Percentiles rank a stretch among this genome's conserved stretches.
Conservation (phyloP, 2,329 filamentous ascomycete species). For the Trichoderma cornu-damae region DNA sequence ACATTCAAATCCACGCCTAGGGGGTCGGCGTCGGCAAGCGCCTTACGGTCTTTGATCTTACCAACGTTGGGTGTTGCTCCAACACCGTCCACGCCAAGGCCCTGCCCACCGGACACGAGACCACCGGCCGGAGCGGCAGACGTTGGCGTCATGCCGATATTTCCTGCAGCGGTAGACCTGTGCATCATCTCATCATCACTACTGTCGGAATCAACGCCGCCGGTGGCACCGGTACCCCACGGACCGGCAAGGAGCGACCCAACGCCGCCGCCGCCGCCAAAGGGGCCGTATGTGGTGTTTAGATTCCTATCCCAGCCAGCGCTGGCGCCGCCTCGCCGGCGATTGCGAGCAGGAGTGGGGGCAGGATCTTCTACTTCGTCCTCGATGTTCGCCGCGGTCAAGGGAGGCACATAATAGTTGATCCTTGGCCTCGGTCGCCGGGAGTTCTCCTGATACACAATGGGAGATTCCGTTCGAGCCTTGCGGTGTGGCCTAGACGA, state of each 20-base stretch:
- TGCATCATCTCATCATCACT: slow-evolving; percentile 86
- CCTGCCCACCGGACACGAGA: slow-evolving; percentile 39
- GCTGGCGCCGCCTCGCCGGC: slow-evolving; percentile 56
- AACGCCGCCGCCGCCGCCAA: slow-evolving; percentile 75
- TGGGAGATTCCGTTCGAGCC: slow-evolving; percentile 46
- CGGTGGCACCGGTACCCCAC: slow-evolving; percentile 67
- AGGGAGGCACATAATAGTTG: slow-evolving; percentile 80
- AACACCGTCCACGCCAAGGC: slow-evolving; percentile 40
- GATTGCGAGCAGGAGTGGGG: slow-evolving; percentile 63
- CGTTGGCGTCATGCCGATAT: slow-evolving; percentile 58
- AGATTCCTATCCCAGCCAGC: slow-evolving; percentile 70
- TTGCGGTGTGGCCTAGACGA: slow-evolving; percentile 50
- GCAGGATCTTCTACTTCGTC: slow-evolving; percentile 64
- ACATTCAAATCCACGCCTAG: slow-evolving; percentile 89
- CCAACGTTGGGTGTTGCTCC: slow-evolving; percentile 71
- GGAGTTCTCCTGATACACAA: slow-evolving; percentile 54
- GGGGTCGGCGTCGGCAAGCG: slow-evolving; percentile 88
- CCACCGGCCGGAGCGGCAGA: slow-evolving; percentile 44
- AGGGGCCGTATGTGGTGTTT: slow-evolving; percentile 87
- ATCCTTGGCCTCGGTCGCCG: slow-evolving; percentile 54
- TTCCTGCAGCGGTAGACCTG: slow-evolving; percentile 52
- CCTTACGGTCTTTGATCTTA: slow-evolving; percentile 88
- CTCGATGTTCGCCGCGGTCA: slow-evolving; percentile 58
- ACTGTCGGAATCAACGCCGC: slow-evolving; percentile 85
- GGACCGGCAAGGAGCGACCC: slow-evolving; percentile 69